Evolutionary conservation across 2,329 filamentous ascomycete genomes (phyloP).

Genomic region (Rhexocercosporidium sp.): DNA sequence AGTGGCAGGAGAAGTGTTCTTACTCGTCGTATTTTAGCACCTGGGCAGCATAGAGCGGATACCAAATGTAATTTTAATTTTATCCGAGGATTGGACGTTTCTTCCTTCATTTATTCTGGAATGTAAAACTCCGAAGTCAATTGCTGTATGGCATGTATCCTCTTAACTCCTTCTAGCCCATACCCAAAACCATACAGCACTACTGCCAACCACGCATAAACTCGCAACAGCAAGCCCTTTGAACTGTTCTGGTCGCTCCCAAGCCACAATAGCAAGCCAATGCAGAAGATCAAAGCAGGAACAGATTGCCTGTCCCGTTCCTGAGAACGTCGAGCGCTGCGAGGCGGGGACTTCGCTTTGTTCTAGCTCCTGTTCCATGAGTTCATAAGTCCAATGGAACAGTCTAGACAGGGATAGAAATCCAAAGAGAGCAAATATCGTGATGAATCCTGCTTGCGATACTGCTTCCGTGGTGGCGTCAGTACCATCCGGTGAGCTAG

Average conservation of each 20-base stretch:
- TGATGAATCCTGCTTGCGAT: conserved; percentile 21
- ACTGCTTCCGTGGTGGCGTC: conserved; percentile 26
- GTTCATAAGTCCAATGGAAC: conserved; percentile 47
- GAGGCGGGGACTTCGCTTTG: conserved; percentile 44
- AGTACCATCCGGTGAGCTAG: neutral
- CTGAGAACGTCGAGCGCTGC: conserved; percentile 47
- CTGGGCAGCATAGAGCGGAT: neutral
- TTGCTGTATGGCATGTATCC: neutral
- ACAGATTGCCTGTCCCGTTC: conserved; percentile 46
- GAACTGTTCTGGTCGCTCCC: conserved; percentile 45
- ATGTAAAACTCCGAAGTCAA: no score
- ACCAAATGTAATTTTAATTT: neutral
- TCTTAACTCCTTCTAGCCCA: conserved; percentile 41
- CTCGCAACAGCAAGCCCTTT: conserved; percentile 45
- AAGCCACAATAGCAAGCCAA: conserved; percentile 44
- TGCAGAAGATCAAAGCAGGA: conserved; percentile 47
- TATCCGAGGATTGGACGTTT: no score
- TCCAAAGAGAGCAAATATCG: conserved; percentile 40
- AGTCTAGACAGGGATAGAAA: conserved; percentile 49
- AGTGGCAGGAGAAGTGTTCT: neutral
- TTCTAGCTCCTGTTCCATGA: conserved; percentile 49
- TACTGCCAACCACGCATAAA: conserved; percentile 39
- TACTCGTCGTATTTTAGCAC: neutral
- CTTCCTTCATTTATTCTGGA: no score
- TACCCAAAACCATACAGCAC: conserved; percentile 42